Evolutionary conservation across 1,139 yeast genomes (phyloP), one percentile per base, ranked within the genome.

Genomic region (Wickerhamomyces sp.): DNA sequence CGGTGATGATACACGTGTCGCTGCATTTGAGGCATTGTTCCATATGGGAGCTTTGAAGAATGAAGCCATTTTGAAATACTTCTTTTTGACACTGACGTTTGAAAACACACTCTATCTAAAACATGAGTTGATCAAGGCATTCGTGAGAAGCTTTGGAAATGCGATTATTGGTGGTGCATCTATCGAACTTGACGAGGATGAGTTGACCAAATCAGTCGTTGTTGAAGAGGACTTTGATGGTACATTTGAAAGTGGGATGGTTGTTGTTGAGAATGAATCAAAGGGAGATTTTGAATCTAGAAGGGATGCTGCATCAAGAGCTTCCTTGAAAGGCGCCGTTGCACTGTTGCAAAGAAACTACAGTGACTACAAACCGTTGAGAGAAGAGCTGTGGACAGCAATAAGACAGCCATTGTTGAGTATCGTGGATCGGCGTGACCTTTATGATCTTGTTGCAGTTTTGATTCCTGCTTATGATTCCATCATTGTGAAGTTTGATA

Each of bases 31-130:
- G 36, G 85, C 89, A 0, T 52, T 91, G 26, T 63, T 89, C 35
- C 52, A 73, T 5, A 62, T 86, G 24, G 96, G 96, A 10, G 96
- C 93, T 0, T 61, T 88, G 41, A 78, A 77, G 40, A 83, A 85
- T 50, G 58, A 64, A 13, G 65, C 68, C 17, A 66, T 87, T 5
- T 54, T 87, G 45, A 64, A 70, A 20, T 85, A 85, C 50, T 75
- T 78, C 41, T 73, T 85, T 46, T 67, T 75, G 31, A 62, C 75
- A 0, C 59, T 80, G 31, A 66, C 78, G 28, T 63, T 80, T 32
- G 88, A 81, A 31, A 64, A 66, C 4, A 71, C 80, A 4, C 62
- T 72, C 0, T 67, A 66, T 33, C 63, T 86, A 31, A 70, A 77
- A 33, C 62, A 66, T 16, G 67, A 71, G 13, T 52, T 86, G 39